These are phyloP conservation scores for Phymatotrichopsis omnivora DNA, from an alignment of 2,329 filamentous ascomycete genomes.

Conservation along the genomic window DNA sequence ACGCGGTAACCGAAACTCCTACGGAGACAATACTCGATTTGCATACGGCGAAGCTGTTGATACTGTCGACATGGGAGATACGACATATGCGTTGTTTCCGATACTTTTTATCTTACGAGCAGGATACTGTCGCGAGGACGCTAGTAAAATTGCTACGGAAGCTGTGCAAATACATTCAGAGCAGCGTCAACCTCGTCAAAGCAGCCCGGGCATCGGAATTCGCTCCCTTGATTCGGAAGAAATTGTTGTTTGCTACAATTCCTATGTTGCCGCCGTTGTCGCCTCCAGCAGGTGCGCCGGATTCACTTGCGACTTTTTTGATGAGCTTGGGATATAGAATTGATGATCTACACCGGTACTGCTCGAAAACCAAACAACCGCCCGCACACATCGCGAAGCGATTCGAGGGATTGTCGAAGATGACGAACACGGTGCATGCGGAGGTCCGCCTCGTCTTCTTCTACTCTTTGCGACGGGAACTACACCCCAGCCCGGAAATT, in stretches of 20 bases:
- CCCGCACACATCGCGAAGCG: constrained; percentile 14
- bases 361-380: background rate
- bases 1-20: too few relatives aligned
- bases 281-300: constrained; percentile 9
- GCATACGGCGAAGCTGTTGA: constrained; percentile 16
- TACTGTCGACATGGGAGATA: constrained; percentile 23
- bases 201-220: too few relatives aligned
- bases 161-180: constrained; percentile 32
- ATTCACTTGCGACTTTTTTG: constrained; percentile 17
- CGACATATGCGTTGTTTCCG: constrained; percentile 20
- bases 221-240: too few relatives aligned
- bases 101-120: constrained; percentile 20
- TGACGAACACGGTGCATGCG: constrained; percentile 37
- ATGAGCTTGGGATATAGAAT: constrained; percentile 17
- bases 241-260: constrained; percentile 28
- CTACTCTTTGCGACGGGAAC: constrained; percentile 34
- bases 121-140: constrained; percentile 10
- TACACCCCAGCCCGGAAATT: constrained; percentile 38
- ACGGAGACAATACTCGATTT: too few relatives aligned
- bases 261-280: constrained; percentile 15
- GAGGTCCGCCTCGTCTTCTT: constrained; percentile 43
- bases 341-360: constrained; percentile 13
- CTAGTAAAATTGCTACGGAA: constrained; percentile 32
- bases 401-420: constrained; percentile 23
- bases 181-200: constrained; percentile 29